Base-by-base conservation (phyloP, 257 asterid genomes). In the Solanum sejunctum region DNA sequence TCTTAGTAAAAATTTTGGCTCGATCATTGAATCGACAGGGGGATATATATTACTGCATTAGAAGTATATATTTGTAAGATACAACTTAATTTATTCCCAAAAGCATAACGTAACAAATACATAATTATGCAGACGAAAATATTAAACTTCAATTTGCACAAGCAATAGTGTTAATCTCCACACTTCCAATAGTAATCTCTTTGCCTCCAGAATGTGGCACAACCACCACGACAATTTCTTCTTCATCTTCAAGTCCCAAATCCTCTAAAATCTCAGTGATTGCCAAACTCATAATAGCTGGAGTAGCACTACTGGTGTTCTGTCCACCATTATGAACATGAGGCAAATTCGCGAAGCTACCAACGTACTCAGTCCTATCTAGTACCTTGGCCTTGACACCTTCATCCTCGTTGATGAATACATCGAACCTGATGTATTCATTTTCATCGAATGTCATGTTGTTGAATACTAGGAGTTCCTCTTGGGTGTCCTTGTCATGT, bases 401-500 rank as follows among this genome's bases (percentile, higher is more conserved):
- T 36, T 93, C 95, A 12, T 93, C 97, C 12, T 93, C 97, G 56
- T 93, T 89, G n/a, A 93, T 89, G 16, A 86, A 92, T 9, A 93
- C 92, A 11, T 93, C 97, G 16, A 93, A 92, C 85, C 92, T 93
- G 6, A 87, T 84, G 71, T 89, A 91, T 80, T 11, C 81, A 80
- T 85, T 89, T 41, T 86, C 5, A 69, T 85, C 72, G 86, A 69
- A 80, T 80, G 85, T 89, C 6, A 89, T 84, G 10, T 84, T 85
- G 36, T 90, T 88, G 12, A 91, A 84, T 54, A 89, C 87, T 49
- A 92, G 80, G 8, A 89, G 41, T 61, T 92, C 94, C 41, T 90
- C 94, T 81, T n/a, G 90, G 73, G 13, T 71, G 5, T 80, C 71
- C 54, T 87, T 87, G 39, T 87, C 89, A 10, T 67, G n/a, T 1